Conservation (phyloP, 768 basidiomycete genomes). For the Amanita jacksonii region DNA sequence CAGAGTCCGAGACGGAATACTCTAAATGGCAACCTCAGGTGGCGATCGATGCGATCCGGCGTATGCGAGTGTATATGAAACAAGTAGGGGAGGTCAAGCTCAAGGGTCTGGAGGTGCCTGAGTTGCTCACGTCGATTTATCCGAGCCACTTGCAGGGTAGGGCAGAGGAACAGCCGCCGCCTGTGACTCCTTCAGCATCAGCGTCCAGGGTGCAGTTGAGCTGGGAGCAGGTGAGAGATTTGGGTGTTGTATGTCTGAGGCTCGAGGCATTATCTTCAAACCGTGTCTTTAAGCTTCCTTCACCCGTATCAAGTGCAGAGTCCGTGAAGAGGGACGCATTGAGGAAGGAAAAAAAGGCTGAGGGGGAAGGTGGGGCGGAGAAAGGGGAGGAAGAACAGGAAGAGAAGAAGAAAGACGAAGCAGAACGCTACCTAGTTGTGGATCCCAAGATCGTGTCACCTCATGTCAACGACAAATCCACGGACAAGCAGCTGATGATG, state of each 20-base stretch:
- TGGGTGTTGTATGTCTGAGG: conserved; percentile 67
- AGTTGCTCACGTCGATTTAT: conserved; percentile 78
- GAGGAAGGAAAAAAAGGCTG: background rate
- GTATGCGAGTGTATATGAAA: conserved; percentile 59
- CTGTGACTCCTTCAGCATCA: conserved; percentile 24
- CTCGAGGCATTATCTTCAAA: conserved; percentile 66
- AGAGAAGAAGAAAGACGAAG: conserved; percentile 18
- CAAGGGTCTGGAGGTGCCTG: conserved; percentile 90
- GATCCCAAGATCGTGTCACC: conserved; percentile 62
- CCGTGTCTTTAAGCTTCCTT: conserved; percentile 44
- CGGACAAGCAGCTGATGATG: conserved; percentile 62
- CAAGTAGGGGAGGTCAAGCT: conserved; percentile 86
- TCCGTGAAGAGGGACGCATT: background rate
- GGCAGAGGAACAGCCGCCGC: conserved; percentile 29
- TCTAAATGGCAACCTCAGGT: conserved; percentile 45
- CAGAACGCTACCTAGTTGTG: conserved; percentile 36
- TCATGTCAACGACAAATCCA: conserved; percentile 53
- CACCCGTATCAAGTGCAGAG: conserved; percentile 9
- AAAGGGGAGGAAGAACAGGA: conserved; percentile 1
- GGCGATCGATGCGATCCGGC: conserved; percentile 67
- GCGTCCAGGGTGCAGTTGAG: conserved; percentile 54
- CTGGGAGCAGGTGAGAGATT: conserved; percentile 63
- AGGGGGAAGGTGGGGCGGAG: background rate
- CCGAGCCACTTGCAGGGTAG: conserved; percentile 67
- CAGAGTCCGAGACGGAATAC: conserved; percentile 49